Conservation (phyloP, 345 rosid genomes). For the Raphanus sativus region DNA sequence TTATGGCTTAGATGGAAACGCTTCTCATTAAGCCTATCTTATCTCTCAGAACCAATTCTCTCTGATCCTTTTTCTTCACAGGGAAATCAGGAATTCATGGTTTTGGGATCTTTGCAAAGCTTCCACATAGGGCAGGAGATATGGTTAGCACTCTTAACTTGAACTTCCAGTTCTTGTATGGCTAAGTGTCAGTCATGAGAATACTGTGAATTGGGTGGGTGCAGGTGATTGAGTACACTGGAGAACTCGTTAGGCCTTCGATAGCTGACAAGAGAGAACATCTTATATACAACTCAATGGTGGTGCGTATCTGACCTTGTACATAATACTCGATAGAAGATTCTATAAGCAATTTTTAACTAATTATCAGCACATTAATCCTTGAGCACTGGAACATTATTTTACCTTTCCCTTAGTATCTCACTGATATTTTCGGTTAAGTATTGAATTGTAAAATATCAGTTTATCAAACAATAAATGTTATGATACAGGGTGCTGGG, state of each 20-base stretch:
- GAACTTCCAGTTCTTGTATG: neutral
- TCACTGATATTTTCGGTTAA: neutral
- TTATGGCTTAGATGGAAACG: neutral
- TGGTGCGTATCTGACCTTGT: constrained; percentile 58
- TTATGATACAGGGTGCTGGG: constrained; percentile 86
- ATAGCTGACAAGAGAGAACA: constrained; percentile 97
- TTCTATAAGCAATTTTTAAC: neutral
- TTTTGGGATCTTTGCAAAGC: constrained; percentile 95
- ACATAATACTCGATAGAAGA: neutral
- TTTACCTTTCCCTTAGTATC: constrained; percentile 1
- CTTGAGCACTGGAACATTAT: neutral
- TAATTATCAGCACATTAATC: neutral
- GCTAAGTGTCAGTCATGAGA: constrained; percentile 6
- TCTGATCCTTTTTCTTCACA: constrained; percentile 30
- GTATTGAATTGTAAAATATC: neutral
- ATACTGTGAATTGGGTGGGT: constrained; percentile 24
- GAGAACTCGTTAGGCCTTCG: constrained; percentile 92
- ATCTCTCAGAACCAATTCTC: neutral
- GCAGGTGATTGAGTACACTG: constrained; percentile 93
- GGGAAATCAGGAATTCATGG: constrained; percentile 99
- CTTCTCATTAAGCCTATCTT: neutral
- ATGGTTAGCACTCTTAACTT: constrained; percentile 59
- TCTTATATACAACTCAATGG: constrained; percentile 90
- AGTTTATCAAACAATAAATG: constrained; percentile 6
- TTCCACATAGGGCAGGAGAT: constrained; percentile 94